Evolutionary conservation across 306 rosid species (phyloP).

Genomic region (Astragalus glycyphyllos): DNA sequence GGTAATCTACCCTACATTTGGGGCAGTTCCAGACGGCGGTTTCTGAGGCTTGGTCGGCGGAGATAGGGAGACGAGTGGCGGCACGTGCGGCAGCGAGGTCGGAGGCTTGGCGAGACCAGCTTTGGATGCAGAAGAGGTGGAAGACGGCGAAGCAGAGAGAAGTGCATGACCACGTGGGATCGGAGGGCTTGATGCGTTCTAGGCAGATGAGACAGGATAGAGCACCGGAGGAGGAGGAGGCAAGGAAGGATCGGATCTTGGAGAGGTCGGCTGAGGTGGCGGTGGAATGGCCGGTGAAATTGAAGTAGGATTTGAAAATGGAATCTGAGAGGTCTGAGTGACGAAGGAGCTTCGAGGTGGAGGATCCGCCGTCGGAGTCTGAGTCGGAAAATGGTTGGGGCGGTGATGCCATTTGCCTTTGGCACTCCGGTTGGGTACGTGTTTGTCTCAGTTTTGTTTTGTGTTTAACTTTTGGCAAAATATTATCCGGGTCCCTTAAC

Average conservation of each 20-base stretch:
- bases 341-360: slow-evolving; percentile 50
- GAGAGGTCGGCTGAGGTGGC: slow-evolving; percentile 69
- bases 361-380: slow-evolving; percentile 57
- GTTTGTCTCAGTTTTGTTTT: background rate
- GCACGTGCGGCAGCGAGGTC: slow-evolving; percentile 76
- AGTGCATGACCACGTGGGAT: slow-evolving; percentile 93
- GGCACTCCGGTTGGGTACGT: background rate
- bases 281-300: slow-evolving; percentile 63
- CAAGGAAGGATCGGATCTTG: slow-evolving; percentile 91
- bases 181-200: slow-evolving; percentile 79
- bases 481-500: too few species aligned
- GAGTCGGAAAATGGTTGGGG: slow-evolving; percentile 53
- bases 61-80: slow-evolving; percentile 71
- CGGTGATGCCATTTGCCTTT: slow-evolving; percentile 21
- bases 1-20: slow-evolving; percentile 76
- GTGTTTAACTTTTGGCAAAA: too few species aligned
- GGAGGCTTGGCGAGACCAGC: slow-evolving; percentile 92
- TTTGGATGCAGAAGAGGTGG: slow-evolving; percentile 90
- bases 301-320: slow-evolving; percentile 80
- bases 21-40: slow-evolving; percentile 88
- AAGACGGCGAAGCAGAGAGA: slow-evolving; percentile 90
- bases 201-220: slow-evolving; percentile 91
- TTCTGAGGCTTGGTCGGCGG: slow-evolving; percentile 55
- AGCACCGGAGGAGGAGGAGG: slow-evolving; percentile 93
- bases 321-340: slow-evolving; percentile 80